Base-by-base conservation (phyloP, 1,284 basidiomycete genomes). In the Apiotrichum porosum region DNA sequence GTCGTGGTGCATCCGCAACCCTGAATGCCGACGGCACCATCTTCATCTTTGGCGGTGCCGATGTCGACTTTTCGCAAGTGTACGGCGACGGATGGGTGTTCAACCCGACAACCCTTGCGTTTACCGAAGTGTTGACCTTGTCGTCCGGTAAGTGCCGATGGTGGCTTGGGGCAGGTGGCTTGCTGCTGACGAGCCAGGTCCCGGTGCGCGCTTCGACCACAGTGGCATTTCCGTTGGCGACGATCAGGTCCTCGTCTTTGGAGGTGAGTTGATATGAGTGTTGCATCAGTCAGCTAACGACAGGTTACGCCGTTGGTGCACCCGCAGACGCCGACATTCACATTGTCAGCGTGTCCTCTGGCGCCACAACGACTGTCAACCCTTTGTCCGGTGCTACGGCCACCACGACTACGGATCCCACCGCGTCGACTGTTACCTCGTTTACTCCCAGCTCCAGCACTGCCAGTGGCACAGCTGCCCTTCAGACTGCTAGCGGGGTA, bases 41-140 rank as follows among this genome's bases (percentile, higher is more conserved):
- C 23, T 71, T 89, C 44, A 80, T 91, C 12, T 85, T 88, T 31
- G 88, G 88, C 18, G 88, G 88, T 12, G 78, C 80, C n/a, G 81
- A 85, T 64, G 78, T 77, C 6, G 65, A 58, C 24, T 73, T 84
- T 43, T 78, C 81, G 57, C 75, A 63, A 2, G 80, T 78, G 13
- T 80, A 80, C 47, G 76, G 72, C 37, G 88, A 91, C 64, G 84
- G 84, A 3, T 90, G 85, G 84, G 74, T 85, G 37, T 74, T 90
- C 37, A 82, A 89, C 79, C 80, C 39, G 78, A 80, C 73, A 67
- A 74, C 5, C 75, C 72, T 18, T 57, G 17, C 22, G 4, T 73
- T 69, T 68, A 54, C 36, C 14, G 46, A 65, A 47, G 51, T 63
- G 12, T 30, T 49, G 8, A 22, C 6, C 12, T 21, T 18, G 4